Base-by-base conservation (phyloP, 208 protist genomes). In the Perkinsela sp. region DNA sequence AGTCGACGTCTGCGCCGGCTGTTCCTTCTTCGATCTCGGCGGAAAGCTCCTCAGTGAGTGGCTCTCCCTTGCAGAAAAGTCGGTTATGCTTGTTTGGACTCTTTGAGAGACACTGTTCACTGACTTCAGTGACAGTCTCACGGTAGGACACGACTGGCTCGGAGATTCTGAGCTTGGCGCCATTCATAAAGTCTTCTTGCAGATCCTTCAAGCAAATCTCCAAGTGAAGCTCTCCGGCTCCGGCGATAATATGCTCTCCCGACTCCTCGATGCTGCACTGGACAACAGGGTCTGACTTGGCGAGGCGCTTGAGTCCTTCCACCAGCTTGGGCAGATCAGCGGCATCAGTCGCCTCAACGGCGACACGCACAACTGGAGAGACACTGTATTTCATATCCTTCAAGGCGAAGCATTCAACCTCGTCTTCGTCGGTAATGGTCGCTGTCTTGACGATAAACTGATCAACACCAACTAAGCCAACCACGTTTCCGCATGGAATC, bases 171-270 rank as follows among this genome's bases (percentile, higher is more conserved):
- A 99, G 78, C 66, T 86, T 82, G 57, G 92, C 85, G 30, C 83
- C 83, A 70, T 88, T 86, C 81, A 90, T 92, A 74, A 90, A 97
- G 71, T 98, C 94, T 67, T 98, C 93, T 77, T 86, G 81, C 0
- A 99, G 85, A 90, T 98, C 97, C 81, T 98, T 98, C 66, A 99
- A 75, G 84, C 95, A 98, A 74, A 98, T 98, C 79, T 98, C 95
- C 69, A 99, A 82, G 76, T 99, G 96, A 30, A 99, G 89, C 84
- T 99, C 97, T 81, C 96, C 96, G 66, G 93, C 95, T 83, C 94
- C 94, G 31, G 96, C 96, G 70, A 99, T 86, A 77, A 98, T 98
- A 81, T 98, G 92, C 86, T 99, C 95, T 69, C 95, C 95, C 68
- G 93, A 89, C 76, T 97, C 93, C 76, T 96, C 91, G 71, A 90